A percentile compares a stretch with the other conserved stretches of the same genome.
phyloP scores from a whole-genome alignment of 2,329 filamentous ascomycete species.

The Leptosphaerulina australis region DNA sequence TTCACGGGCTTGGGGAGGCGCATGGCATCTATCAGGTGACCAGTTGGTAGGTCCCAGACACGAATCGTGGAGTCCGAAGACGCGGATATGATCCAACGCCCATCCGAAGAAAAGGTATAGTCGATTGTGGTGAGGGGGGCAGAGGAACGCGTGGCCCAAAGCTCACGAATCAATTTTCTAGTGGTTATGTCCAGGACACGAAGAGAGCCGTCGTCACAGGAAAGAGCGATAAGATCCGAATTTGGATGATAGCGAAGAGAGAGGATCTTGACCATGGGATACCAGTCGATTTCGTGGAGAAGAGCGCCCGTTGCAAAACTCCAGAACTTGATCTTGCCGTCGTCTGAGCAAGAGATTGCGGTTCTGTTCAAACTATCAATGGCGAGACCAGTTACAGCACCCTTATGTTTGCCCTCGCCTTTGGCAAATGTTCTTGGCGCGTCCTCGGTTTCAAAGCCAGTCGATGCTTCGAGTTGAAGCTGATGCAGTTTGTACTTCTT shows the following conservation, averaged over 20 bases:
- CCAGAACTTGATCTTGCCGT: slow-evolving; percentile 98
- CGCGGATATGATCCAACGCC: slow-evolving; percentile 89
- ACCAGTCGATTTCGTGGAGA: slow-evolving; percentile 82
- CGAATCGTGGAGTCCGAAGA: slow-evolving; percentile 80
- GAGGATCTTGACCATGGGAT: slow-evolving; percentile 75
- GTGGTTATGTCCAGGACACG: slow-evolving; percentile 90
- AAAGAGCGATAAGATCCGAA: slow-evolving; percentile 85
- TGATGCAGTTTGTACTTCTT: slow-evolving; percentile 72
- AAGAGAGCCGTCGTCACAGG: slow-evolving; percentile 87
- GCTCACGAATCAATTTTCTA: slow-evolving; percentile 86
- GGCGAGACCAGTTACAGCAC: slow-evolving; percentile 81
- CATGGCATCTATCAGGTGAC: slow-evolving; percentile 93
- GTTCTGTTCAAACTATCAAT: slow-evolving; percentile 88
- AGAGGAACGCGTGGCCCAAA: slow-evolving; percentile 70
- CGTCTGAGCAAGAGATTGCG: slow-evolving; percentile 83
- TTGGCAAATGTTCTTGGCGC: slow-evolving; percentile 50
- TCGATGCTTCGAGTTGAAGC: slow-evolving; percentile 61
- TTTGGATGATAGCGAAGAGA: slow-evolving; percentile 79
- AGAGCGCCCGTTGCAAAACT: slow-evolving; percentile 85
- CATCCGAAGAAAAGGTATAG: slow-evolving; percentile 80
- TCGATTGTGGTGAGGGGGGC: slow-evolving; percentile 46
- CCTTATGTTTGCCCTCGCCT: slow-evolving; percentile 74
- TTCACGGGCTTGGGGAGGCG: slow-evolving; percentile 78
- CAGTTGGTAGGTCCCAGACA: slow-evolving; percentile 94
- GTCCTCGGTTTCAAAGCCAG: slow-evolving; percentile 14